These are phyloP conservation scores for Erythrobasidium hasegawianum DNA, from an alignment of 1,284 basidiomycete genomes.

Conservation along the genomic window DNA sequence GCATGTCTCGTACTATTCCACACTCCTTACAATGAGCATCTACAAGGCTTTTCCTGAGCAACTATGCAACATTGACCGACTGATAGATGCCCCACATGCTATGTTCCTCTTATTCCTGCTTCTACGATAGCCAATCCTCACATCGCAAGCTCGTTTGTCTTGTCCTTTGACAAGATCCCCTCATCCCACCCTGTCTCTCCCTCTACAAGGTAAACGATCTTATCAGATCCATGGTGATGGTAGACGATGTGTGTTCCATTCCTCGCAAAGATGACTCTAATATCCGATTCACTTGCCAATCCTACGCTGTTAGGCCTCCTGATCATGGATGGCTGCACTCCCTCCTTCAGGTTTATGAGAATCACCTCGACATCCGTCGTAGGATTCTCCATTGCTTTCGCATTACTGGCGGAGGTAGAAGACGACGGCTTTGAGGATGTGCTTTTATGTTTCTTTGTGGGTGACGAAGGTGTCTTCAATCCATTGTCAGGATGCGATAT, in stretches of 20 bases:
- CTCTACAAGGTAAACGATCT: not conserved
- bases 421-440: not conserved
- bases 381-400: not conserved
- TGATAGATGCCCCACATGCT: too few species aligned
- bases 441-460: not conserved
- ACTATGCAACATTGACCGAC: too few species aligned
- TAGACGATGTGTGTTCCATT: not conserved
- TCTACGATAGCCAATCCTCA: not conserved
- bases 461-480: not conserved
- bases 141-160: not conserved
- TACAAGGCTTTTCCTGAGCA: too few species aligned
- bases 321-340: not conserved
- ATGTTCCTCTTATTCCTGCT: too few species aligned
- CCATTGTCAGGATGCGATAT: not conserved
- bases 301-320: not conserved
- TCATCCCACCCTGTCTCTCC: not conserved
- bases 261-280: not conserved
- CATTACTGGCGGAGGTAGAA: not conserved
- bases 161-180: not conserved
- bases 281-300: not conserved
- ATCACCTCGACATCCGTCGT: not conserved
- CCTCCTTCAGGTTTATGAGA: constrained; percentile 1
- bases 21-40: too few species aligned
- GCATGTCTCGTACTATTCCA: too few species aligned
- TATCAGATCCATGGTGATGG: not conserved